Evolutionary conservation across 441 rosid genomes (phyloP), one percentile per base, ranked within the genome.

Genomic region (Erodium trifolium): DNA sequence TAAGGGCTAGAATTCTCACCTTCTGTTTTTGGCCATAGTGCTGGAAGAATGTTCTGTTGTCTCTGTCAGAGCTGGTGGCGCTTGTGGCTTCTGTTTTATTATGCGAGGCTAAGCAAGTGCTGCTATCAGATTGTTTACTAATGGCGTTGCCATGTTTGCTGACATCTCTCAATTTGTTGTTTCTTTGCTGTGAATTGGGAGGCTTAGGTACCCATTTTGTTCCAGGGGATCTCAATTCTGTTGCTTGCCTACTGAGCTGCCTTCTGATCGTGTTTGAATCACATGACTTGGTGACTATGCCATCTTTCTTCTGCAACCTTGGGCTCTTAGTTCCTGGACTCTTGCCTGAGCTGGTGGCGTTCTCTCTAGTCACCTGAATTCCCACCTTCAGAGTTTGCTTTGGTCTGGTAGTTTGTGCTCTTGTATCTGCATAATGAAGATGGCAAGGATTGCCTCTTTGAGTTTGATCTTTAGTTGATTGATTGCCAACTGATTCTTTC

Each of bases 101-200:
- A 69, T 73, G 82, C 35, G 92, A 86, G 71, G 79, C 84, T 68
- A 71, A 74, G 77, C 87, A 86, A 70, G 67, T 67, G 71, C 76
- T 77, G 78, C 88, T 84, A 29, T 86, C 96, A 14, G 93, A 88
- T 77, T 78, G 78, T 69, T 72, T 72, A 10, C 86, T 83, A 67
- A 73, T 69, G 5, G 71, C 72, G 71, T 87, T 87, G 17, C 74
- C 79, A 39, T 73, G 81, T 66, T 81, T 74, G 17, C 75, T 84
- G 34, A 80, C 72, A 70, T 91, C 83, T 79, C 88, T 86, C 70
- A 63, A 67, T 72, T 79, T 88, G 78, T 85, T 80, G 70, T 80
- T 82, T 67, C 79, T 73, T 66, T 70, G 84, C 73, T 73, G 82
- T 79, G 74, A 67, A n/a, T 41, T 73, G 29, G 75, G 74, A 70